Evolutionary conservation across 1,284 basidiomycete genomes (phyloP).

Genomic region (Coniferiporia sulphurascens): DNA sequence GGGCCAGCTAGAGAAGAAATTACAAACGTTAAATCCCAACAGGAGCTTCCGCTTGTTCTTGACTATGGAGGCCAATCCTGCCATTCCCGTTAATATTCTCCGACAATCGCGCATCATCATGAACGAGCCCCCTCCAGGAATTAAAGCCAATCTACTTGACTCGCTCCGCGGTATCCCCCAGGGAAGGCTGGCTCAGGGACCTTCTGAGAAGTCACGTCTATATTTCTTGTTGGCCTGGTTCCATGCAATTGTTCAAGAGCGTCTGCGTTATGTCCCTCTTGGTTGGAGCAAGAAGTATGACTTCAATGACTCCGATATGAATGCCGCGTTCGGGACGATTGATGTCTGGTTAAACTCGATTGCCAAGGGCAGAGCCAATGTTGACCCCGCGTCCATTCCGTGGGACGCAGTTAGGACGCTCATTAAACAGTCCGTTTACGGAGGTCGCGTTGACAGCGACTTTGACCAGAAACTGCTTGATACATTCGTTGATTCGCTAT

Average conservation of each 20-base stretch:
- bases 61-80: constrained; percentile 92
- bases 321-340: constrained; percentile 88
- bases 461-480: constrained; percentile 90
- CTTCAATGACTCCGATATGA: constrained; percentile 97
- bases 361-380: constrained; percentile 84
- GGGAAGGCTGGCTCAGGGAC: constrained; percentile 72
- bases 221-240: constrained; percentile 98
- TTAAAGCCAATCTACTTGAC: constrained; percentile 92
- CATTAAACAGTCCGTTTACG: constrained; percentile 93
- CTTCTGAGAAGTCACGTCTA: constrained; percentile 84
- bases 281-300: constrained; percentile 96
- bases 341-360: constrained; percentile 81
- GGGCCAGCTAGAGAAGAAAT: constrained; percentile 90
- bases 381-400: constrained; percentile 86
- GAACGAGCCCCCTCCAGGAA: constrained; percentile 95
- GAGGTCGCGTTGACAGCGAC: constrained; percentile 89
- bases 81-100: constrained; percentile 92
- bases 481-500: constrained; percentile 85
- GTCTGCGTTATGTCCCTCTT: constrained; percentile 88
- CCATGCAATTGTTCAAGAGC: constrained; percentile 94
- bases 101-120: constrained; percentile 93
- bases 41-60: constrained; percentile 92
- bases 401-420: constrained; percentile 90
- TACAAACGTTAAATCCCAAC: constrained; percentile 88
- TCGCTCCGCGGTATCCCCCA: constrained; percentile 77